A percentile compares a stretch with the other conserved stretches of the same genome.
phyloP scores from a whole-genome alignment of 1,284 basidiomycete species.

The Puccinia novopanici region DNA sequence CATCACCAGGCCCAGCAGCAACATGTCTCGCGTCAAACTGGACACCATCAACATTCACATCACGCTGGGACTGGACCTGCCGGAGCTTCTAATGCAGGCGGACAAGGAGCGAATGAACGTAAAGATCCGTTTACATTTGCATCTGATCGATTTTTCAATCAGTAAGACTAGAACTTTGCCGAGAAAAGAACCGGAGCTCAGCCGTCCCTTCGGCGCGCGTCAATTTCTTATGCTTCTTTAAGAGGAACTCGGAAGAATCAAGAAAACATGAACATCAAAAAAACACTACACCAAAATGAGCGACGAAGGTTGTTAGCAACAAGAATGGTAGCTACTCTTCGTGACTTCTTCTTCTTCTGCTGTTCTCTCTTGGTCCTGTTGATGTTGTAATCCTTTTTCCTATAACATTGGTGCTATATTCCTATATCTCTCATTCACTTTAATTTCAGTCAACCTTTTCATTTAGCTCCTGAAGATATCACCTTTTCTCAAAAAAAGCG shows the following conservation, averaged over 20 bases:
- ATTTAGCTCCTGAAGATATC: neutral
- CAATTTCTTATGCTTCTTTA: neutral
- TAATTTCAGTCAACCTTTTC: neutral
- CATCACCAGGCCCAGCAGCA: conserved; percentile 32
- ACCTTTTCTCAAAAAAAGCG: neutral
- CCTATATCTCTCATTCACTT: neutral
- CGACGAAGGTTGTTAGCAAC: conserved; percentile 10
- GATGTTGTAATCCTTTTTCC: conserved; percentile 33
- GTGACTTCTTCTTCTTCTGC: neutral
- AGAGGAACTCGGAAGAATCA: neutral
- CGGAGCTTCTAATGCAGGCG: conserved; percentile 15
- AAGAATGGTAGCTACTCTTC: conserved; percentile 7
- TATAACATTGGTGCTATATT: conserved; percentile 8
- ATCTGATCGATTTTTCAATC: conserved; percentile 49
- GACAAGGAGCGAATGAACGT: conserved; percentile 45
- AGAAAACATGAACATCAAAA: neutral
- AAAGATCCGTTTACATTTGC: conserved; percentile 50
- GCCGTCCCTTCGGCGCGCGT: neutral
- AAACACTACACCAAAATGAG: neutral
- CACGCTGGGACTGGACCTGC: conserved; percentile 11
- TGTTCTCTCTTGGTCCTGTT: conserved; percentile 18
- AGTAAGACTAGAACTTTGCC: neutral
- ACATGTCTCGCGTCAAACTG: conserved; percentile 37
- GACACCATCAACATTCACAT: conserved; percentile 39
- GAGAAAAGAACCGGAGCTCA: neutral